Percentiles rank a stretch among this genome's conserved stretches.
Conservation (phyloP, 495 filamentous ascomycete species). For the Xylaria castorea region DNA sequence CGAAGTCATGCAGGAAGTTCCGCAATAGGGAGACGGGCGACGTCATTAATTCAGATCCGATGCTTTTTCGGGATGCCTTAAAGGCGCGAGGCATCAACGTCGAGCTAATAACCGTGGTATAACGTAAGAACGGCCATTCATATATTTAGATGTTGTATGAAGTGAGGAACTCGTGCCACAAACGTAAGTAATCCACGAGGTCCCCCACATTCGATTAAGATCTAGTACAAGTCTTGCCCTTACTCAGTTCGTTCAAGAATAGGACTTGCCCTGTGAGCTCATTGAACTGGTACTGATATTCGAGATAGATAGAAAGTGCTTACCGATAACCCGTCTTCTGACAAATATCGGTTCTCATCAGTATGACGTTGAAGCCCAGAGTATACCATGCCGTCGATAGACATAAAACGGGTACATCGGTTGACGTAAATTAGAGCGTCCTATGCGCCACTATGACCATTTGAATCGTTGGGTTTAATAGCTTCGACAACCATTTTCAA, state of each 20-base stretch:
- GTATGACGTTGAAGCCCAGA: not conserved
- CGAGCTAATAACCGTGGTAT: conserved; percentile 30
- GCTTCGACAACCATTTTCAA: not conserved
- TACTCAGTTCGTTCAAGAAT: not conserved
- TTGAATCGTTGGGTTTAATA: not conserved
- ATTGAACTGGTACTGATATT: not conserved
- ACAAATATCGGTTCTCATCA: not conserved
- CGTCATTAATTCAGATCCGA: conserved; percentile 33
- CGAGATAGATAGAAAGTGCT: not conserved
- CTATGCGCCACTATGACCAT: not conserved
- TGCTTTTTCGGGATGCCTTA: conserved; percentile 26
- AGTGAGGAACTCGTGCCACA: not conserved
- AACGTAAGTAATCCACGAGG: not conserved
- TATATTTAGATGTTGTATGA: not conserved
- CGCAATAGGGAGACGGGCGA: conserved; percentile 27
- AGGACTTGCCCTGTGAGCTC: not conserved
- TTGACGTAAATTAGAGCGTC: not conserved
- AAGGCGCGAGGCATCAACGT: conserved; percentile 13
- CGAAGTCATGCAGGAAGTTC: conserved; percentile 21
- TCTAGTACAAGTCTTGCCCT: not conserved
- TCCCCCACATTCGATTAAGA: not conserved
- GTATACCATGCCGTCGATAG: not conserved
- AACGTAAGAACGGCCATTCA: not conserved
- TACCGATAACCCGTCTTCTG: not conserved
- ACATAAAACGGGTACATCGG: not conserved